Base-by-base conservation (phyloP, 306 rosid species). In the Cicer chorassanicum region DNA sequence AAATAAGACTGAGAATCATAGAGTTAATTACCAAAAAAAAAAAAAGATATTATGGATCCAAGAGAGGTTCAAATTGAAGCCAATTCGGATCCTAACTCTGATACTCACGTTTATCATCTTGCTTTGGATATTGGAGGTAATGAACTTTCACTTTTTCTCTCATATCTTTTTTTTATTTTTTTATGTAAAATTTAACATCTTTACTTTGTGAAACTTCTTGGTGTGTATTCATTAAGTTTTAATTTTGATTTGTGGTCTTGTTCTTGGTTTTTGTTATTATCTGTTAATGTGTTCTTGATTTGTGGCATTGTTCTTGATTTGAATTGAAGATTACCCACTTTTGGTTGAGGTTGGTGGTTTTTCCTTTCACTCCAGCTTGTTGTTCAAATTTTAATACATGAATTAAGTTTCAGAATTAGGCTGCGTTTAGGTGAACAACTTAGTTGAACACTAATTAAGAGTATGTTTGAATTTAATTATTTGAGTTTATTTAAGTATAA, bases 101-200 rank as follows among this genome's bases (percentile, higher is more conserved):
- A 68, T 38, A 76, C 48, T 65, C 80, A 59, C 56, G 85, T 85
- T 21, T 86, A 92, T 85, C 95, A 93, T 74, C 85, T 90, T 57
- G 93, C 98, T 83, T 48, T 93, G 78, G 98, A 93, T 81, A 90
- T 93, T 79, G 97, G 98, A 77, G 98, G 97, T 86, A 73, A 29
- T 29, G 0, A 29, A 75, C 68, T 46, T 73, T 59, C 29, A 18
- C 7, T 8, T 79, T 75, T n/a, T 14, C 18, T 24, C 0, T 24
- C 34, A 2, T 2, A 24, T 45, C 9, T 16, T 40, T 45, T 9
- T 21, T 15, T 9, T 21, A 11, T 44, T 14, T 50, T 50, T 13
- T 50, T 1, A 5, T 75, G 8, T 13, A 29, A 42, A 60, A 45
- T 46, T 64, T 34, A 1, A 53, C 55, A 29, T 65, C 38, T 63